These are phyloP conservation scores for Calonectria crousiana DNA, from an alignment of 2,329 filamentous ascomycete genomes.

Conservation along the genomic window DNA sequence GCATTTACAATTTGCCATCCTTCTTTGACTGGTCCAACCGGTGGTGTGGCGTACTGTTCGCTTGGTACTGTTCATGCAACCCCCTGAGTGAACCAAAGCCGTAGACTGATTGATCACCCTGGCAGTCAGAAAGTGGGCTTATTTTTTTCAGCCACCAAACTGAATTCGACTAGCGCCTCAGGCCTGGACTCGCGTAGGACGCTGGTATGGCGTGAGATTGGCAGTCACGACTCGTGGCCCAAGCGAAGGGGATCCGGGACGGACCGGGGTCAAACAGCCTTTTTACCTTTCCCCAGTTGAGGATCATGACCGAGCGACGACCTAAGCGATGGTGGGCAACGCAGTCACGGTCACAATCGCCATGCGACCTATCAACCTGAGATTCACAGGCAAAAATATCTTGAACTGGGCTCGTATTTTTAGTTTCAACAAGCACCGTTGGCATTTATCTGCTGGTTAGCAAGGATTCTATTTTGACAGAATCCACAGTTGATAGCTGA, in stretches of 20 bases:
- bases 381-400: background rate
- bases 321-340: background rate
- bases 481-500: background rate
- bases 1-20: background rate
- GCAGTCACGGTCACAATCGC: background rate
- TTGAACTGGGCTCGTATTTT: background rate
- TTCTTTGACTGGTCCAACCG: background rate
- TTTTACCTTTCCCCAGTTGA: background rate
- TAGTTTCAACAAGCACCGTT: background rate
- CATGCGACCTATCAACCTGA: background rate
- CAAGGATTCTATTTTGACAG: too few species aligned
- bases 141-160: background rate
- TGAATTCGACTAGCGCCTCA: background rate
- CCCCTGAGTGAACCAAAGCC: background rate
- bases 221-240: background rate
- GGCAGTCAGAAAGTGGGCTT: background rate
- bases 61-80: background rate
- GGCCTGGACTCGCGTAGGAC: background rate
- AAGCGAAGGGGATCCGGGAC: background rate
- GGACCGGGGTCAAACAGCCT: background rate
- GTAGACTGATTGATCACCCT: background rate
- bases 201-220: background rate
- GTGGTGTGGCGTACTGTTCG: background rate
- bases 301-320: background rate
- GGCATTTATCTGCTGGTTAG: background rate